Evolutionary conservation across 148 eudicot species (phyloP).

Genomic region (Camellia sinensis): DNA sequence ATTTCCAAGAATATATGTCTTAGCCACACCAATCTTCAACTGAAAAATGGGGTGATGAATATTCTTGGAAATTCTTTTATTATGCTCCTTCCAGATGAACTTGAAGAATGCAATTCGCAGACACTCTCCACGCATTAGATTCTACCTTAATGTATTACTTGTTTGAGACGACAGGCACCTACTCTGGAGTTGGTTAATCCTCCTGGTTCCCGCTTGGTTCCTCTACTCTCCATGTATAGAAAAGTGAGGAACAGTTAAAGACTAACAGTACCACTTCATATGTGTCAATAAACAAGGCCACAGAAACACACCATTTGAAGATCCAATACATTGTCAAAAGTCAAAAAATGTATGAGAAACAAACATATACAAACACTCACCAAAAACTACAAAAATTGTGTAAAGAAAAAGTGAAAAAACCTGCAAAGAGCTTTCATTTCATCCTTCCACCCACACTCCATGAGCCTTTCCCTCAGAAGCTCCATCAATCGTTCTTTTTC

Average conservation of each 20-base stretch:
- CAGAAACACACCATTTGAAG: background rate
- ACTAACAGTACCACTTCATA: background rate
- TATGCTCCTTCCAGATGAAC: conserved; percentile 5
- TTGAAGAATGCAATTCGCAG: background rate
- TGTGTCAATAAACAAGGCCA: background rate
- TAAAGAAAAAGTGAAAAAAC: conserved; percentile 13
- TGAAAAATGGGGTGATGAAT: background rate
- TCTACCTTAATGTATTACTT: background rate
- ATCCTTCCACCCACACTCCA: conserved; percentile 56
- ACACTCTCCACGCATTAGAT: background rate
- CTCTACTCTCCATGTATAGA: background rate
- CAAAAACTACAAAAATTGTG: background rate
- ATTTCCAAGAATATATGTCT: background rate
- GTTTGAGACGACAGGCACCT: no score
- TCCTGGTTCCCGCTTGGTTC: background rate
- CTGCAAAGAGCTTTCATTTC: conserved; percentile 48
- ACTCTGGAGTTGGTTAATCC: background rate
- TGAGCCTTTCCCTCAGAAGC: conserved; percentile 62
- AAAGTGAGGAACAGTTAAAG: background rate
- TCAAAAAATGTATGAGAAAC: background rate
- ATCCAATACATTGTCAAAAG: background rate
- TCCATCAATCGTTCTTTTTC: conserved; percentile 68
- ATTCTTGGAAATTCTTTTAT: background rate
- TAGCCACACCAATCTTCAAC: background rate
- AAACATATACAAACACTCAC: background rate